These are phyloP conservation scores for Apophysomyces ossiformis DNA, from an alignment of 371 early-diverging fungal species.

Conservation along the genomic window DNA sequence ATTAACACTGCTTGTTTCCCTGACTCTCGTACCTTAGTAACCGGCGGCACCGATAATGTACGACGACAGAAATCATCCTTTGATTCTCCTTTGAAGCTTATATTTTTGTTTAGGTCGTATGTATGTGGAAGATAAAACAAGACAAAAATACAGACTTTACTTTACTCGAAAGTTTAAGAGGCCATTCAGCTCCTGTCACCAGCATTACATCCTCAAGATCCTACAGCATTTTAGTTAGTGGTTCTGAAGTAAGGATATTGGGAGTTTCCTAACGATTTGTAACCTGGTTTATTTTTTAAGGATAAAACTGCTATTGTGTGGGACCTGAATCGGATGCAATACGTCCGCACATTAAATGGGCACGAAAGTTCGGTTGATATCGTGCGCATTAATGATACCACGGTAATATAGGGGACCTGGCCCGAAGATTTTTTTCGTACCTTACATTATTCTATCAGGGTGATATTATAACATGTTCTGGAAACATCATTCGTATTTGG, in stretches of 20 bases:
- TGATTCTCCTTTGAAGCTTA: neutral
- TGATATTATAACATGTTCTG: constrained; percentile 74
- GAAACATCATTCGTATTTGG: constrained; percentile 66
- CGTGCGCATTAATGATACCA: constrained; percentile 64
- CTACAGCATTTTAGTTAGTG: constrained; percentile 71
- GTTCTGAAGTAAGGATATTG: constrained; percentile 56
- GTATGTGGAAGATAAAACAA: constrained; percentile 64
- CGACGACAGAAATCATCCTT: constrained; percentile 7
- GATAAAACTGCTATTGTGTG: constrained; percentile 76
- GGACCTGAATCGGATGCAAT: constrained; percentile 76
- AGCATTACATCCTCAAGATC: constrained; percentile 66
- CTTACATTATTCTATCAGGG: constrained; percentile 43
- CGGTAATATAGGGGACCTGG: constrained; percentile 34
- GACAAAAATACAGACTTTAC: constrained; percentile 53
- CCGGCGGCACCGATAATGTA: constrained; percentile 75
- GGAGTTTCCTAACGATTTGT: neutral
- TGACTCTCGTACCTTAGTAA: constrained; percentile 69
- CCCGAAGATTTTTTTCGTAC: neutral
- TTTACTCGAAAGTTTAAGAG: constrained; percentile 65
- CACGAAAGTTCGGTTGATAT: constrained; percentile 65
- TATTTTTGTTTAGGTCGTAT: constrained; percentile 54
- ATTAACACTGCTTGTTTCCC: constrained; percentile 71
- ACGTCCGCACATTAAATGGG: constrained; percentile 61
- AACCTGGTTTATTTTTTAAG: constrained; percentile 23
- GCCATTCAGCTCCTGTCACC: constrained; percentile 65